A percentile compares a stretch with the other conserved stretches of the same genome.
phyloP scores from a whole-genome alignment of 2,329 filamentous ascomycete species.

The Furcasterigmium furcatum region DNA sequence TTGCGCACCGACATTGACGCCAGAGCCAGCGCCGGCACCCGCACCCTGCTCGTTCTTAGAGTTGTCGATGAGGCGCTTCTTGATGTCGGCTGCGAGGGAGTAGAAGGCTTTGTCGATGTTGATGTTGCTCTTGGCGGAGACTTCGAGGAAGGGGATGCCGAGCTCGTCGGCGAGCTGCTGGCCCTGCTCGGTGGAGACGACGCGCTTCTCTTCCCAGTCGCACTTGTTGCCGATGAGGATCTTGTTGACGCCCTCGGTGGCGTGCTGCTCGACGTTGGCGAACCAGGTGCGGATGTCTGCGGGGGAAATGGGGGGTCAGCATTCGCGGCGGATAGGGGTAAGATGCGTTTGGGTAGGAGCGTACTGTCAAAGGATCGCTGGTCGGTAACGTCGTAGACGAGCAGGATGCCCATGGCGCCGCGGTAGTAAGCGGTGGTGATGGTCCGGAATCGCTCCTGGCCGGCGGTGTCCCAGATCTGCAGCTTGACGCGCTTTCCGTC shows the following conservation, averaged over 20 bases:
- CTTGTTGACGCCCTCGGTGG: slow-evolving; percentile 98
- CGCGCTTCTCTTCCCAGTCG: slow-evolving; percentile 99
- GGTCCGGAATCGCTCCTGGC: slow-evolving; percentile 96
- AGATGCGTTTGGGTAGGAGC: slow-evolving; percentile 21
- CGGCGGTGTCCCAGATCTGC: slow-evolving; percentile 99
- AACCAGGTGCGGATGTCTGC: slow-evolving; percentile 99
- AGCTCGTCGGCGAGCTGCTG: slow-evolving; percentile 93
- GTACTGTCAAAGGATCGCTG: slow-evolving; percentile 92
- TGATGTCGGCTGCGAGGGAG: slow-evolving; percentile 91
- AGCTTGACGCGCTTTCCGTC: slow-evolving; percentile 98
- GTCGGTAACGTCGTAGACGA: slow-evolving; percentile 98
- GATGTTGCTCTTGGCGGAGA: slow-evolving; percentile 98
- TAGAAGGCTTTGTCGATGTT: slow-evolving; percentile 99
- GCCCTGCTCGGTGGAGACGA: slow-evolving; percentile 87
- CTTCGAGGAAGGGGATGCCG: slow-evolving; percentile 96
- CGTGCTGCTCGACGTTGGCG: slow-evolving; percentile 97
- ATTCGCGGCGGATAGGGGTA: slow-evolving; percentile 3
- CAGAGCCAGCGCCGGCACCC: slow-evolving; percentile 34
- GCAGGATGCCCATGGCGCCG: slow-evolving; percentile 95
- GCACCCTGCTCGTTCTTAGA: slow-evolving; percentile 68
- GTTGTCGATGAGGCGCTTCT: slow-evolving; percentile 95
- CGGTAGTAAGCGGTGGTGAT: slow-evolving; percentile 99
- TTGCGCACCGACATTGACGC: slow-evolving; percentile 67
- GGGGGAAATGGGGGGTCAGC: slow-evolving; percentile 8
- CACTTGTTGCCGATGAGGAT: slow-evolving; percentile 99